phyloP scores from a whole-genome alignment of 2,329 filamentous ascomycete species.

The Dothistroma septosporum region DNA sequence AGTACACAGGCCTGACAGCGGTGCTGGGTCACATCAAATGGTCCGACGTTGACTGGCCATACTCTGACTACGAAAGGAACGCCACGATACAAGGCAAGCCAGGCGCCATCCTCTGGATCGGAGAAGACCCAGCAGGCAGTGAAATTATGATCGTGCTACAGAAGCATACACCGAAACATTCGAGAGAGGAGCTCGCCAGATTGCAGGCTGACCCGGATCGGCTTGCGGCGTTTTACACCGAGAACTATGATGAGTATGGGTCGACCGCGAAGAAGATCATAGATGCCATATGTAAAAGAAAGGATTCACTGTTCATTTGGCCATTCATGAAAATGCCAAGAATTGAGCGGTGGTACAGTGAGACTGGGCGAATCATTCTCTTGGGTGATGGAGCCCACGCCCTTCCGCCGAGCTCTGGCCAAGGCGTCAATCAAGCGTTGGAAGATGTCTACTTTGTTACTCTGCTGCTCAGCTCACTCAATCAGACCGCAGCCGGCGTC shows the following conservation, averaged over 20 bases:
- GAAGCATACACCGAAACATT: conserved; percentile 31
- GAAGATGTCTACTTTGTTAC: conserved; percentile 52
- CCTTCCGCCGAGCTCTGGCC: conserved; percentile 51
- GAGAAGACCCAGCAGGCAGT: conserved; percentile 34
- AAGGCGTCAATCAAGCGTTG: conserved; percentile 54
- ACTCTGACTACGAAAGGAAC: conserved; percentile 28
- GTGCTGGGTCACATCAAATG: conserved; percentile 23
- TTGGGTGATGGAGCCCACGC: conserved; percentile 58
- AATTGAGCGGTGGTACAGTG: conserved; percentile 45
- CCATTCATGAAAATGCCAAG: conserved; percentile 31
- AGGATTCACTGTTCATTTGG: conserved; percentile 25
- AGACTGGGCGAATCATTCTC: conserved; percentile 46
- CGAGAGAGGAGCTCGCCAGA: conserved; percentile 34
- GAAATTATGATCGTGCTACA: conserved; percentile 39
- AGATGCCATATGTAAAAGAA: conserved; percentile 15
- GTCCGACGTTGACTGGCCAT: conserved; percentile 23
- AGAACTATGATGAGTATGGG: conserved; percentile 20
- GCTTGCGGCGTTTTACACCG: conserved; percentile 13
- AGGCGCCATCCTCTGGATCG: conserved; percentile 39
- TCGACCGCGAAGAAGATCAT: conserved; percentile 24
- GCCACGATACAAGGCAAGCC: conserved; percentile 35
- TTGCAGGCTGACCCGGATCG: conserved; percentile 32
- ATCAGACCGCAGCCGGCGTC: neutral
- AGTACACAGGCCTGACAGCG: conserved; percentile 25
- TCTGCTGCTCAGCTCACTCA: conserved; percentile 32